Evolutionary conservation across 2,329 filamentous ascomycete genomes (phyloP).

Genomic region (Achaetomium macrosporum): DNA sequence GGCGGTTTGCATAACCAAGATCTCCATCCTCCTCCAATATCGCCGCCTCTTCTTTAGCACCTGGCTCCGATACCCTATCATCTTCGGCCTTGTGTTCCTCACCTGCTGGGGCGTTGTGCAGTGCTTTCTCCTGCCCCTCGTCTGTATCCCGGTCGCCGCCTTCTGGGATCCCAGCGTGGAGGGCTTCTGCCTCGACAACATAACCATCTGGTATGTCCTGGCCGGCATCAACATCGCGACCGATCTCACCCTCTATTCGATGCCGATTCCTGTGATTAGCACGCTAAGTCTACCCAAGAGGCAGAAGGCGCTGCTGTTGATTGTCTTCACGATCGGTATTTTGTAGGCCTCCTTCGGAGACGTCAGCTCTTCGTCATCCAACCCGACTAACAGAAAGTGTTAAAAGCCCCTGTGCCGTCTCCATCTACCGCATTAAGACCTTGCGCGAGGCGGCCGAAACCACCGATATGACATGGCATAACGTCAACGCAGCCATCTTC

Average conservation of each 20-base stretch:
- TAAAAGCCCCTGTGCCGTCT: constrained; percentile 24
- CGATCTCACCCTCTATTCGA: constrained; percentile 33
- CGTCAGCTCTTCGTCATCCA: background rate
- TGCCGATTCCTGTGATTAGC: constrained; percentile 34
- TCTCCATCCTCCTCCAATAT: constrained; percentile 22
- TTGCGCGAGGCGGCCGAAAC: constrained; percentile 26
- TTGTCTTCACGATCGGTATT: constrained; percentile 23
- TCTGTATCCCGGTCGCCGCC: constrained; percentile 17
- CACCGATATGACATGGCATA: constrained; percentile 31
- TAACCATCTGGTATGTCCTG: constrained; percentile 24
- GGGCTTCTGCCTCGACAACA: constrained; percentile 18
- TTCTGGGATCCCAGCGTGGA: constrained; percentile 18
- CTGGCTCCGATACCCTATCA: constrained; percentile 9
- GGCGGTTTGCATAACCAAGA: constrained; percentile 18
- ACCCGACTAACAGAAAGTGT: too few species aligned
- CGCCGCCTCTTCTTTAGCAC: constrained; percentile 18
- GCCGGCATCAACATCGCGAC: constrained; percentile 33
- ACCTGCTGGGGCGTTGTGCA: constrained; percentile 15
- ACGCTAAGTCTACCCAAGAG: constrained; percentile 29
- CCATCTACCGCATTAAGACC: constrained; percentile 31
- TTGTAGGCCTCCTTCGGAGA: constrained; percentile 9
- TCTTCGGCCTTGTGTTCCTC: constrained; percentile 12
- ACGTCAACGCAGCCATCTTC: constrained; percentile 32
- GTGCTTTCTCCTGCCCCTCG: constrained; percentile 14
- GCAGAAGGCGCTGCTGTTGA: constrained; percentile 18